Evolutionary conservation across 106 monocot genomes (phyloP).

Genomic region (Hemerocallis citrina): DNA sequence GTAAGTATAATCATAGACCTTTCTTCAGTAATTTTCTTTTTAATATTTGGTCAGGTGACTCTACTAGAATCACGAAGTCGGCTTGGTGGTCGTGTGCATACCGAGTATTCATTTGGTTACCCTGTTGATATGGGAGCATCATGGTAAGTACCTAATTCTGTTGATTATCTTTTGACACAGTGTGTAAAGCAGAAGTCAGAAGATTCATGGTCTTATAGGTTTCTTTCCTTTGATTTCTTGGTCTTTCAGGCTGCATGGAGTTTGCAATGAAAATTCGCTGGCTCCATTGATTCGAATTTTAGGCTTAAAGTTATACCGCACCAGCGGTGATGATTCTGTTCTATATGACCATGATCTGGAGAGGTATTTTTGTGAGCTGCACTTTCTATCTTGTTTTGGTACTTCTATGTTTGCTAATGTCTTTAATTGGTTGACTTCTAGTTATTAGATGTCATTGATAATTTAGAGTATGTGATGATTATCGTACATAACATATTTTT

Average conservation of each 20-base stretch:
- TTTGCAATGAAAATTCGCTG: constrained; percentile 92
- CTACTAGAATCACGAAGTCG: constrained; percentile 84
- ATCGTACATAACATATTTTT: too few species aligned
- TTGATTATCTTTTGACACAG: too few species aligned
- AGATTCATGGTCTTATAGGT: constrained; percentile 8
- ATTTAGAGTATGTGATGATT: too few species aligned
- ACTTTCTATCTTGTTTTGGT: neutral
- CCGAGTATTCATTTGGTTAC: constrained; percentile 94
- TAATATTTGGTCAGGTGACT: constrained; percentile 44
- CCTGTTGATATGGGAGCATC: constrained; percentile 98
- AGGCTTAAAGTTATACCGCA: constrained; percentile 77
- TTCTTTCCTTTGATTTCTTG: constrained; percentile 2
- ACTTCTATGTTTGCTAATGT: too few species aligned
- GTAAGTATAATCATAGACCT: too few species aligned
- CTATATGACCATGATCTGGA: constrained; percentile 97
- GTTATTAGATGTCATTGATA: too few species aligned
- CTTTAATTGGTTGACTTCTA: too few species aligned
- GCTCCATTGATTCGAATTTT: constrained; percentile 84
- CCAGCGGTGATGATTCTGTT: constrained; percentile 94
- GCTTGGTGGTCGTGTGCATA: constrained; percentile 86
- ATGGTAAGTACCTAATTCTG: constrained; percentile 46
- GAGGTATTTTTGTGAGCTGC: constrained; percentile 28
- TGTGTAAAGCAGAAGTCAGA: too few species aligned
- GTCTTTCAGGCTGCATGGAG: constrained; percentile 81
- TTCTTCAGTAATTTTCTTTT: too few species aligned